These are phyloP conservation scores for Conoideocrella luteorostrata DNA, from an alignment of 2,329 filamentous ascomycete species.

Conservation along the genomic window DNA sequence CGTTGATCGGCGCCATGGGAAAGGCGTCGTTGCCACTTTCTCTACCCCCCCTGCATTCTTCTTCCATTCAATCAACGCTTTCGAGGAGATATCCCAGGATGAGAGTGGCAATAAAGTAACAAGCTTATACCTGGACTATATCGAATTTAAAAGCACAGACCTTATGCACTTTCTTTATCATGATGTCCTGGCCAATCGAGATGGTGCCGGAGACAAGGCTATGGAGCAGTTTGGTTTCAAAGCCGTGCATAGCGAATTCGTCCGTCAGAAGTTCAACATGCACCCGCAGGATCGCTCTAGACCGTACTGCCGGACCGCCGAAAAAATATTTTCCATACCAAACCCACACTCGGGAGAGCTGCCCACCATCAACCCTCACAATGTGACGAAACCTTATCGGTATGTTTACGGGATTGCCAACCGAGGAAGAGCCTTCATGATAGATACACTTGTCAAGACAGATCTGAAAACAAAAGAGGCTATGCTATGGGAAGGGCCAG, in stretches of 20 bases:
- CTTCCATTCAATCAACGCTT: conserved; percentile 76
- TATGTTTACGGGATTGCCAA: conserved; percentile 55
- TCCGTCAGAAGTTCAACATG: conserved; percentile 38
- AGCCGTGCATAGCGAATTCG: conserved; percentile 28
- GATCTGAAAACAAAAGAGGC: conserved; percentile 49
- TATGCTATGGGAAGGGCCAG: conserved; percentile 49
- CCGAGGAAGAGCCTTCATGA: conserved; percentile 51
- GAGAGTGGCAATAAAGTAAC: conserved; percentile 22
- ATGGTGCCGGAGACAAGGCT: conserved; percentile 37
- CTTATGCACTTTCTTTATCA: conserved; percentile 65
- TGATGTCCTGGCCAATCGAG: conserved; percentile 53
- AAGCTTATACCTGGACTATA: conserved; percentile 59
- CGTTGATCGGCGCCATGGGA: conserved; percentile 56
- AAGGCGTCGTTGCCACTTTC: conserved; percentile 63
- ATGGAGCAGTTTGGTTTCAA: conserved; percentile 34
- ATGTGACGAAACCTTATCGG: conserved; percentile 45
- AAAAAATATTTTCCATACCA: conserved; percentile 39
- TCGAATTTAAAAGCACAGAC: conserved; percentile 57
- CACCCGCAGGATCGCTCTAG: conserved; percentile 9
- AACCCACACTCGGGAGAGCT: conserved; percentile 55
- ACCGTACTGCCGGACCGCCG: conserved; percentile 15
- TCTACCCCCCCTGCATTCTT: conserved; percentile 64
- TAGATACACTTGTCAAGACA: conserved; percentile 62
- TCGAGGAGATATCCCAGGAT: conserved; percentile 48
- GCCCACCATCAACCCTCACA: conserved; percentile 57